Base-by-base conservation (phyloP, 1,139 yeast species). In the Geotrichum bryndzae region DNA sequence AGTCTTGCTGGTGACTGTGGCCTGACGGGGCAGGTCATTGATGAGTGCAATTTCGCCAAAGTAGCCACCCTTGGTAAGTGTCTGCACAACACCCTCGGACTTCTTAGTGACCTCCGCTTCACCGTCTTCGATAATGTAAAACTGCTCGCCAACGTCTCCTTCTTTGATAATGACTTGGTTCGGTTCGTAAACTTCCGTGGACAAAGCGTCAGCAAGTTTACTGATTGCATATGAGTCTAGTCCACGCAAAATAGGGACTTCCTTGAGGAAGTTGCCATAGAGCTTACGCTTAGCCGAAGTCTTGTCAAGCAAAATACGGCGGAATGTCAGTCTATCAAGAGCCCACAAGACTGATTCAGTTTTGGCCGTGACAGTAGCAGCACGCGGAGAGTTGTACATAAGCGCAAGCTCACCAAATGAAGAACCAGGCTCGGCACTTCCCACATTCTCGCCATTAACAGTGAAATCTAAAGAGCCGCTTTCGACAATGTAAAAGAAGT, bases 361-460 rank as follows among this genome's bases (percentile, higher is more conserved):
- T 41, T 84, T 81, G 10, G 97, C 96, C 25, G 82, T 72, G 1
- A 90, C 98, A 0, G 98, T 91, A 22, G 98, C 99, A 6, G 98
- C 99, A 76, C 99, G 85, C 64, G 98, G 98, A 25, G 97, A 86
- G 76, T 94, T 94, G 79, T 94, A 94, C 97, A 94, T 91, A 70
- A 94, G 82, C 1, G 99, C 99, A 71, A 94, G 82, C 75, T 94
- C 99, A 70, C 99, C 99, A 76, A 94, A 94, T 54, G 96, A 87
- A 6, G 96, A 85, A 3, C 98, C 97, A 56, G 90, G 85, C 25
- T 89, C 87, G 35, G 90, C 83, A 2, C 88, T 80, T 69, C 84
- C 88, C 59, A 91, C 95, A 70, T 85, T 83, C 60, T 82, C 75
- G 58, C 87, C 92, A 72, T 90, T 84, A 56, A 88, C 92, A 68